Evolutionary conservation across 2,329 filamentous ascomycete species (phyloP), one percentile per base, ranked within the genome.

Genomic region (Calcarisporium arbuscula): DNA sequence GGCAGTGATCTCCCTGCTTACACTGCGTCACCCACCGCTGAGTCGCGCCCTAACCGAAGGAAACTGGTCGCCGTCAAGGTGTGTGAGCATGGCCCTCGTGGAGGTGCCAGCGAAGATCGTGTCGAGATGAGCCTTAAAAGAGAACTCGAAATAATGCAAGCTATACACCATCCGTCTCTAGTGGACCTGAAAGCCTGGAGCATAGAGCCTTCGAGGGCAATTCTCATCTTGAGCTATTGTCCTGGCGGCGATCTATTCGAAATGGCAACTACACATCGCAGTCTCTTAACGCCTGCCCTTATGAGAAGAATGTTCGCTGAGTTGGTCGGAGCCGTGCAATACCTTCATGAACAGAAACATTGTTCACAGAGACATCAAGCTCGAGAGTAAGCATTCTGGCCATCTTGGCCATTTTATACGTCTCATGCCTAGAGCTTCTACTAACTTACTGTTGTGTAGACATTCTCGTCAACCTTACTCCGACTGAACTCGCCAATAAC

Each of bases 311-410:
- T 96, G 37, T 95, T 95, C 58, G 74, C 89, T 11, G 92, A 98
- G 58, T 61, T 96, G 43, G 80, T 96, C 17, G 80, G 77, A 41
- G 92, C 90, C 0, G 82, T 94, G 22, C 75, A 73, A 38, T 95
- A 96, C 63, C 67, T 98, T 31, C 92, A 98, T 59, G 68, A 77
- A 35, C 70, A 85, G 49, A 81, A 77, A n/a, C 47, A 95, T 98
- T 54, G 90, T 96, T 35, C 92, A 98, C 57, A 80, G 92, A 40
- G 92, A 98, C 59, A 94, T 98, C 61, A 98, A 98, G 64, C 80
- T 98, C 39, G 92, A 98, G 69, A 75, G 85, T 92, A 73, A 62
- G 80, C 70, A 22, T 30, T 15, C 19, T 32, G 8, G n/a, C n/a
- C n/a, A n/a, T n/a, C n/a, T n/a, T 7, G 22, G 4, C 10, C 6